Evolutionary conservation across 805 yeast species (phyloP), one percentile per base, ranked within the genome.

Genomic region (Saitoella complicata): DNA sequence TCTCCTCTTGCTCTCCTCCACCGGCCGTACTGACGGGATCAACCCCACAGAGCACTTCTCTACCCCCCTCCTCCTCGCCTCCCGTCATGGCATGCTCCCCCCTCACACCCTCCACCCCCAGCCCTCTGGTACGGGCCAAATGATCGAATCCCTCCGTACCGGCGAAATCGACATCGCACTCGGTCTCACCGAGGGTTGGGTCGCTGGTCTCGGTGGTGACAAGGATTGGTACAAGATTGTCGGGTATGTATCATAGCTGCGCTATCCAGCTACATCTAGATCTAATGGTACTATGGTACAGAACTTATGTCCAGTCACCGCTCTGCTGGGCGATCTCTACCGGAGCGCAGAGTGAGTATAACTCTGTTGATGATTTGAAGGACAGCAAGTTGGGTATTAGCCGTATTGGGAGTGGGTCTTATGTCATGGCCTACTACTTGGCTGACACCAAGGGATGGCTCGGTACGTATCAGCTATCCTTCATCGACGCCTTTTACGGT

Each of bases 181-280:
- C 55, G 96, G 96, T 0, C 68, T 86, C 44, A 86, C 95, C 4
- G 96, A 86, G 60, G 95, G 93, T 0, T 86, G 86, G 62, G 76
- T 87, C 2, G 75, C 91, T 31, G 94, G 88, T 12, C 65, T 80
- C 42, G 81, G 83, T 29, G 77, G 80, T 49, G 87, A 86, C 0
- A 72, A 73, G 50, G 70, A 68, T 32, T 61, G 66, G 43, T 85
- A 79, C 61, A 72, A 76, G 52, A 68, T 84, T 7, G 70, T 77
- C 2, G 94, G 86, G 11, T 21, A 21, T 21, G 21, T 21, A 21
- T 21, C 21, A 3, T 21, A 3, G 21, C 21, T 21, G 21, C 21
- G 21, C 4, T 2, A 2, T 21, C 21, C 4, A 21, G 21, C 21
- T 21, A 21, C 21, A 21, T 21, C 21, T 21, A 21, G 21, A 3